A percentile compares a stretch with the other conserved stretches of the same genome.
phyloP scores from a whole-genome alignment of 2,329 filamentous ascomycete species.

The Karstenula rhodostoma region DNA sequence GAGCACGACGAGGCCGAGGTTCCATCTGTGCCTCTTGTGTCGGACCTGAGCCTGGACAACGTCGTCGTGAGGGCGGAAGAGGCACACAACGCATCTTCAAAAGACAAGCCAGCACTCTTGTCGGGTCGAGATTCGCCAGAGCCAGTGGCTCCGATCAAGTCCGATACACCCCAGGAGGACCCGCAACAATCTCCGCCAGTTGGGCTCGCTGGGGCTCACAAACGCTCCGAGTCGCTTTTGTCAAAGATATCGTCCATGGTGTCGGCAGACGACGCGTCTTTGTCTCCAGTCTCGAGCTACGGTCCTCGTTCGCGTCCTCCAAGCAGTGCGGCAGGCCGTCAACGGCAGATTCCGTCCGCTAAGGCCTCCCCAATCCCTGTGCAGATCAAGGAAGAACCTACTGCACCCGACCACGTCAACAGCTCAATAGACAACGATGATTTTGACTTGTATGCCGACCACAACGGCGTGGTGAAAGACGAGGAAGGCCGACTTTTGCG shows the following conservation, averaged over 20 bases:
- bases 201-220: conserved; percentile 28
- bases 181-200: conserved; percentile 25
- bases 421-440: conserved; percentile 33
- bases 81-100: conserved; percentile 25
- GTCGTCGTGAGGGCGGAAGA: conserved; percentile 23
- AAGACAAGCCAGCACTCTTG: conserved; percentile 24
- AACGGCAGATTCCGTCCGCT: conserved; percentile 34
- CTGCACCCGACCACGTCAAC: conserved; percentile 20
- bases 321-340: conserved; percentile 30
- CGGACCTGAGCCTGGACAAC: conserved; percentile 27
- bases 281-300: conserved; percentile 39
- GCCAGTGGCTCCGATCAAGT: conserved; percentile 11
- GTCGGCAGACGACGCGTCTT: conserved; percentile 36
- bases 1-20: conserved; percentile 37
- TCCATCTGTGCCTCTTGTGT: conserved; percentile 38
- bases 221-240: conserved; percentile 44
- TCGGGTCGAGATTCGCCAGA: conserved; percentile 10
- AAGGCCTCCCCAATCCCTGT: conserved; percentile 27
- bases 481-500: conserved; percentile 40
- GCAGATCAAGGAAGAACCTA: conserved; percentile 36
- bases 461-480: conserved; percentile 49
- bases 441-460: conserved; percentile 49
- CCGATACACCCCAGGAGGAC: conserved; percentile 20
- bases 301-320: conserved; percentile 42
- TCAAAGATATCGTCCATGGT: conserved; percentile 49